phyloP scores from a whole-genome alignment of 768 basidiomycete genomes.

The Lactarius indigo region DNA sequence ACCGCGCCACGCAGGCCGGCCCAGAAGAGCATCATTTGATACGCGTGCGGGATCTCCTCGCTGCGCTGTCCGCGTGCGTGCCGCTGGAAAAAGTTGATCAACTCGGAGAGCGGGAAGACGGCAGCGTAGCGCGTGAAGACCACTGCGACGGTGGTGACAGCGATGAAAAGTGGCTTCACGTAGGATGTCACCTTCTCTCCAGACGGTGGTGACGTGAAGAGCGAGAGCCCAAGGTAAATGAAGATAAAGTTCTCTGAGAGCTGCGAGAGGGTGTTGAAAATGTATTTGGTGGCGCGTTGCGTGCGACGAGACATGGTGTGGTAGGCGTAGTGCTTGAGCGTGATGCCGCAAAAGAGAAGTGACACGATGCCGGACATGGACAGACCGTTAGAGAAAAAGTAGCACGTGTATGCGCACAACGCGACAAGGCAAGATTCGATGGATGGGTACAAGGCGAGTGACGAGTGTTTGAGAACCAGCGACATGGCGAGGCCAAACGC shows the following conservation, averaged over 20 bases:
- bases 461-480: slow-evolving; percentile 92
- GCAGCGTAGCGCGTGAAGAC: slow-evolving; percentile 94
- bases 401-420: slow-evolving; percentile 93
- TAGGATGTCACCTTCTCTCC: slow-evolving; percentile 77
- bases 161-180: slow-evolving; percentile 92
- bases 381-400: slow-evolving; percentile 97
- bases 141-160: slow-evolving; percentile 87
- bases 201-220: slow-evolving; percentile 88
- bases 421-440: slow-evolving; percentile 98
- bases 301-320: slow-evolving; percentile 98
- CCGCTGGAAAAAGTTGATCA: slow-evolving; percentile 89
- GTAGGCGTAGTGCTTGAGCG: slow-evolving; percentile 98
- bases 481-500: slow-evolving; percentile 88
- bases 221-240: slow-evolving; percentile 93
- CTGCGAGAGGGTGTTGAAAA: slow-evolving; percentile 91
- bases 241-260: slow-evolving; percentile 99
- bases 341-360: slow-evolving; percentile 97
- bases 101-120: slow-evolving; percentile 93
- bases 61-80: slow-evolving; percentile 82
- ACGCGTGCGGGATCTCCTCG: slow-evolving; percentile 94
- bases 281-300: slow-evolving; percentile 91
- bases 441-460: slow-evolving; percentile 79
- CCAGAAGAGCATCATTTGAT: slow-evolving; percentile 99
- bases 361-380: slow-evolving; percentile 98
- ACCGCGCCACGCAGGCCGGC: slow-evolving; percentile 95